A percentile compares a stretch with the other conserved stretches of the same genome.
Conservation (phyloP, 257 asterid species). For the Primulina huaijiensis region DNA sequence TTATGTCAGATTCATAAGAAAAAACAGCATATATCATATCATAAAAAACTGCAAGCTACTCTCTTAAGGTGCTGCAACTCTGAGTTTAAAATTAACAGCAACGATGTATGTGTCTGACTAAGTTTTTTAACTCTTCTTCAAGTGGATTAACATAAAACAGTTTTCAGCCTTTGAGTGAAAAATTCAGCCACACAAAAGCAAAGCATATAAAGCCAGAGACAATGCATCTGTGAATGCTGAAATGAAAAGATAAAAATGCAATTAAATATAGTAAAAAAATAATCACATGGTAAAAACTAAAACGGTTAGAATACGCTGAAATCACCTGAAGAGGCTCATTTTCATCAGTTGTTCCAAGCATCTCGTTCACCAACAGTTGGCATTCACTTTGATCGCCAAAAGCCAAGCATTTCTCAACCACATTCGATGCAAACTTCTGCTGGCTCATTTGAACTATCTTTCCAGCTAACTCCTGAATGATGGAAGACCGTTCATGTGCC, state of each 20-base stretch:
- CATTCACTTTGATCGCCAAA: constrained; percentile 80
- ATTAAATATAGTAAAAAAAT: background rate
- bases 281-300: too few species aligned
- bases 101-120: background rate
- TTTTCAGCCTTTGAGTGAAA: too few species aligned
- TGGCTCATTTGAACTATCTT: constrained; percentile 96
- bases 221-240: constrained; percentile 4
- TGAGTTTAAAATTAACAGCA: constrained; percentile 3
- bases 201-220: background rate
- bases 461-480: constrained; percentile 86
- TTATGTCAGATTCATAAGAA: background rate
- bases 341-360: constrained; percentile 97
- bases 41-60: background rate
- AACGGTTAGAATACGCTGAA: background rate
- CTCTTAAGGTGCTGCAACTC: constrained; percentile 1
- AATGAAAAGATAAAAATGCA: background rate
- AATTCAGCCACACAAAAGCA: background rate
- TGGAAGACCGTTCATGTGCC: constrained; percentile 79
- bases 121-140: background rate
- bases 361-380: constrained; percentile 80
- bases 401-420: constrained; percentile 89
- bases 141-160: background rate
- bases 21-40: background rate
- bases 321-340: constrained; percentile 98
- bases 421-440: constrained; percentile 98